Conservation (phyloP, 2,329 filamentous ascomycete species). For the Rhytidhysteron rufulum region DNA sequence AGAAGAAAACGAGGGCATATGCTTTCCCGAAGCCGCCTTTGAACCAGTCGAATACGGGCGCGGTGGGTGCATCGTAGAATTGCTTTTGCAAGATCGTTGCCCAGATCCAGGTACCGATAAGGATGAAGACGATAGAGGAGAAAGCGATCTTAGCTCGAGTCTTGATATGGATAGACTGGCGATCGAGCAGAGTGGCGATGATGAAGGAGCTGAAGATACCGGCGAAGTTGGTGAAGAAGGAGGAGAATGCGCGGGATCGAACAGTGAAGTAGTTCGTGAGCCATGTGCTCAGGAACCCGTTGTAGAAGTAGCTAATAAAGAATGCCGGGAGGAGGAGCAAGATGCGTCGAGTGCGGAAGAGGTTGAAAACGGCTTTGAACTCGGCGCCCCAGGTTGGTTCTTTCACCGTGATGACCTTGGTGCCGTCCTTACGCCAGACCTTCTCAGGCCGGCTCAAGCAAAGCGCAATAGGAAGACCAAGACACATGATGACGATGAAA, state of each 20-base stretch:
- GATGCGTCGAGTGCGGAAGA: conserved; percentile 45
- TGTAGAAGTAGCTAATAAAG: conserved; percentile 38
- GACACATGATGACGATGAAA: conserved; percentile 45
- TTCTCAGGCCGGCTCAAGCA: conserved; percentile 44
- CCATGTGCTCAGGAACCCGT: conserved; percentile 49
- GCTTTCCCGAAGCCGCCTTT: conserved; percentile 28
- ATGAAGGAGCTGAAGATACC: conserved; percentile 44
- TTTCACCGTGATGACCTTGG: conserved; percentile 26
- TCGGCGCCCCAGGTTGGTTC: conserved; percentile 30
- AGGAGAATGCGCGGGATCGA: conserved; percentile 44
- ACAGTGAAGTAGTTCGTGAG: conserved; percentile 52
- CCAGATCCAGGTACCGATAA: conserved; percentile 47
- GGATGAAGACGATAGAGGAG: conserved; percentile 39
- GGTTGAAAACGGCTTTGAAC: conserved; percentile 36
- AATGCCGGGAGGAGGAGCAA: conserved; percentile 47
- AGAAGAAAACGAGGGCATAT: conserved; percentile 33
- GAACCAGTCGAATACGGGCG: conserved; percentile 46
- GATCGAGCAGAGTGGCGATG: conserved; percentile 47
- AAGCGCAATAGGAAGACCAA: conserved; percentile 42
- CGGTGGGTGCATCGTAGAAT: conserved; percentile 41
- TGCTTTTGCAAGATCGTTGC: conserved; percentile 46
- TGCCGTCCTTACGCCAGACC: conserved; percentile 39
- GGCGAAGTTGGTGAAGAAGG: conserved; percentile 44
- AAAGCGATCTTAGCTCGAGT: conserved; percentile 40
- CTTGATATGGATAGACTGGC: too few relatives aligned